phyloP scores from a whole-genome alignment of 768 basidiomycete species.

The Trametes gibbosa region DNA sequence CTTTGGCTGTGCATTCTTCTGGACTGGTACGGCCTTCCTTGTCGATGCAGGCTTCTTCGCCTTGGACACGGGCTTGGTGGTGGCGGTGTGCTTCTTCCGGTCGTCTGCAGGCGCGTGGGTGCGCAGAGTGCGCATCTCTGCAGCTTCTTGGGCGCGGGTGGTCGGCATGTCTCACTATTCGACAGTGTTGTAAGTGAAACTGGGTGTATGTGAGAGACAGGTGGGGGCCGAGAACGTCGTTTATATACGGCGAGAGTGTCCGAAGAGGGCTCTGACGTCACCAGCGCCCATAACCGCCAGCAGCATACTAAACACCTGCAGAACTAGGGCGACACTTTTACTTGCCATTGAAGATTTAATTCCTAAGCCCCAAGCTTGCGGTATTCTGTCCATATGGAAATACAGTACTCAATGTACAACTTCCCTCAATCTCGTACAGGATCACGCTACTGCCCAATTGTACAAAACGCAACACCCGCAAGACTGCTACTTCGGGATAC shows the following conservation, averaged over 20 bases:
- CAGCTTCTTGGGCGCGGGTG: constrained; percentile 22
- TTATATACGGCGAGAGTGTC: constrained; percentile 8
- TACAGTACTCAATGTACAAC: neutral
- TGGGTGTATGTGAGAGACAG: neutral
- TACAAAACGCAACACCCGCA: neutral
- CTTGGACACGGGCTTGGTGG: constrained; percentile 12
- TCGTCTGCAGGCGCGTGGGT: constrained; percentile 2
- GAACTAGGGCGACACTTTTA: no score
- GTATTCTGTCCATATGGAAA: no score
- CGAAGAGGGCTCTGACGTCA: constrained; percentile 11
- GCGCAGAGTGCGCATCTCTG: constrained; percentile 10
- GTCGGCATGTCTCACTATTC: constrained; percentile 18
- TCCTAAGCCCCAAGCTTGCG: no score
- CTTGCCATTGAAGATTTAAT: no score
- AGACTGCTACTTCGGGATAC: neutral
- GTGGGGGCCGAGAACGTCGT: neutral
- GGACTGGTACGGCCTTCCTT: neutral
- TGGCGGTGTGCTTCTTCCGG: constrained; percentile 1
- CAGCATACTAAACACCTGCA: no score
- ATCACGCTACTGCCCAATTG: no score
- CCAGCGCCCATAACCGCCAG: constrained; percentile 4
- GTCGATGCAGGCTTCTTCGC: constrained; percentile 6
- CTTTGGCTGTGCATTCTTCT: constrained; percentile 2
- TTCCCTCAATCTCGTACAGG: neutral
- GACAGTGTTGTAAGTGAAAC: neutral